Percentiles rank a stretch among this genome's conserved stretches.
Evolutionary conservation across 1,139 yeast genomes (phyloP).

Genomic region (Hansenula lynferdii): DNA sequence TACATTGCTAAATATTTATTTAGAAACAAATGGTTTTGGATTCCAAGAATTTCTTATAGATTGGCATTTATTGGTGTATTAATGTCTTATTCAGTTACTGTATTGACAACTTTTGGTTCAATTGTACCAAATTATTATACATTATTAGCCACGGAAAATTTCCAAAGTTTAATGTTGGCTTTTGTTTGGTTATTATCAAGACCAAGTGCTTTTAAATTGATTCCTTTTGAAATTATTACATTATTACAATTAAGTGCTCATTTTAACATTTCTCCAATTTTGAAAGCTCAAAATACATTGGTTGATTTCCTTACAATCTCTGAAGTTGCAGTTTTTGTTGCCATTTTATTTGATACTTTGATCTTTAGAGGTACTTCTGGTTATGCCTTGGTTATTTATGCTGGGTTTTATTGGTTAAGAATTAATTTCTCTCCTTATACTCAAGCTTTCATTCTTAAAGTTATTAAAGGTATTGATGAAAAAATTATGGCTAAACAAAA

Average conservation of each 20-base stretch:
- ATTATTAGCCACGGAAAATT: conserved; percentile 62
- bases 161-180: conserved; percentile 56
- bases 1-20: conserved; percentile 38
- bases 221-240: conserved; percentile 56
- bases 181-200: conserved; percentile 59
- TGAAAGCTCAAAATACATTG: conserved; percentile 34
- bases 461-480: conserved; percentile 24
- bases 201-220: conserved; percentile 57
- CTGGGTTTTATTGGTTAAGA: conserved; percentile 66
- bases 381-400: conserved; percentile 52
- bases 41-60: conserved; percentile 44
- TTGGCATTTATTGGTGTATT: conserved; percentile 53
- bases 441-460: conserved; percentile 26
- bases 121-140: conserved; percentile 50
- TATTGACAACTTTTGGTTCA: conserved; percentile 54
- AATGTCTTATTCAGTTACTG: conserved; percentile 47
- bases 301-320: conserved; percentile 54
- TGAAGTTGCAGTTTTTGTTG: conserved; percentile 49
- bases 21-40: conserved; percentile 34
- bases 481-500: conserved; percentile 27
- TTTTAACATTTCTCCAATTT: conserved; percentile 37
- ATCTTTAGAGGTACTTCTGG: conserved; percentile 66
- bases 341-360: conserved; percentile 54
- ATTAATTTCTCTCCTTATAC: conserved; percentile 36
- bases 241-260: conserved; percentile 46